Base-by-base conservation (phyloP, 306 rosid genomes). In the Abrus precatorius region DNA sequence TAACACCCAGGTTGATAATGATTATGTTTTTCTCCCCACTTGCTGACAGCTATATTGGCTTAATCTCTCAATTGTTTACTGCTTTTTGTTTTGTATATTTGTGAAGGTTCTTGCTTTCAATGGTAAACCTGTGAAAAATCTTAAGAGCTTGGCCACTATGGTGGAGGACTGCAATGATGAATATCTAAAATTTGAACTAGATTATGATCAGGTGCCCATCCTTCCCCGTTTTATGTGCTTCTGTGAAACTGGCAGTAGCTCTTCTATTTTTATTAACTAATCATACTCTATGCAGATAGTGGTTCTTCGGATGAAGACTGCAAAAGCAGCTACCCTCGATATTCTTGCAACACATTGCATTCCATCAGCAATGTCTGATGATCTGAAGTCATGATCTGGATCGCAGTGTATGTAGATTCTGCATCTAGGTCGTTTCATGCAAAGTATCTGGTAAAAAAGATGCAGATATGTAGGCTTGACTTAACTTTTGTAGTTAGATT, bases 271-370 rank as follows among this genome's bases (percentile, higher is more conserved):
- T 63, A 64, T 72, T 84, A 29, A 48, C 70, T 30, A 6, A 7
- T 49, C 49, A 3, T 84, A 53, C 48, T 79, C 8, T 75, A 55
- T 79, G 82, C 94, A 95, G 99, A 86, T 89, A 52, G 98, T 86
- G 53, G 97, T 93, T 63, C 99, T 95, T 81, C 92, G 90, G 48
- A 78, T 90, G 7, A 72, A 85, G 36, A 88, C 90, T 20, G 97
- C 99, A 28, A 93, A 91, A 79, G 92, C 91, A 13, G 95, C 99
- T 60, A 95, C 98, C 6, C 82, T 76, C 14, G 93, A 93, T 83
- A 93, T 95, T 85, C 93, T 95, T 65, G 75, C 97, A 34, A 95
- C 97, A 32, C 97, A 95, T 76, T 90, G 99, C 90, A 89, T 95
- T 81, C 91, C 97, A 28, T 91, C 97, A 13, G 93, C 97, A 6